Conservation (phyloP, 495 filamentous ascomycete species). For the Aspergillus steynii region DNA sequence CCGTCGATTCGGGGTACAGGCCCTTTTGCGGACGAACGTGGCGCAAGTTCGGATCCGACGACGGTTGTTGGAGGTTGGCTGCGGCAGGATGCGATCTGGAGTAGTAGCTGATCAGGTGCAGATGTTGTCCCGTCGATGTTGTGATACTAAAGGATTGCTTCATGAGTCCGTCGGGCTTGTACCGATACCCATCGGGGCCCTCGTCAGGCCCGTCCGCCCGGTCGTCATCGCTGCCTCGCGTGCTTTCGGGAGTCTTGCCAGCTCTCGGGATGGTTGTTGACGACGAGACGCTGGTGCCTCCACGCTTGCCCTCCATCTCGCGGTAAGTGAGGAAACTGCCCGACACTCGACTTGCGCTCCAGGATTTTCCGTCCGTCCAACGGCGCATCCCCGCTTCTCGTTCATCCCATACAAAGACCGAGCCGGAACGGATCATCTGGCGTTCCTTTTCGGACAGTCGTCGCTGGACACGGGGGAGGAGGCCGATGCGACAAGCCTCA, state of each 20-base stretch:
- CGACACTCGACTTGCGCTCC: slow-evolving; percentile 96
- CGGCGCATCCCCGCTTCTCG: slow-evolving; percentile 95
- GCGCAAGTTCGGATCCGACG: slow-evolving; percentile 75
- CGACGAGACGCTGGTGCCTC: slow-evolving; percentile 59
- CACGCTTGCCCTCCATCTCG: slow-evolving; percentile 97
- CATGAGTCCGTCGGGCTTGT: slow-evolving; percentile 96
- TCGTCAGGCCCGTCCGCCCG: slow-evolving; percentile 69
- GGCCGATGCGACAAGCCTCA: slow-evolving; percentile 88
- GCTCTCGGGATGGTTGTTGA: slow-evolving; percentile 52
- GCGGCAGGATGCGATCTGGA: slow-evolving; percentile 70
- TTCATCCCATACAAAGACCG: slow-evolving; percentile 99
- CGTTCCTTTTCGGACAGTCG: slow-evolving; percentile 96
- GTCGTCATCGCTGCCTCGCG: slow-evolving; percentile 77
- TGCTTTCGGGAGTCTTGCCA: slow-evolving; percentile 80
- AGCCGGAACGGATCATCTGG: slow-evolving; percentile 89
- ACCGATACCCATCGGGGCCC: slow-evolving; percentile 93
- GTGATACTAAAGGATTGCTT: slow-evolving; percentile 99
- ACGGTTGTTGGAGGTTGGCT: slow-evolving; percentile 71
- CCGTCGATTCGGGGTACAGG: slow-evolving; percentile 96
- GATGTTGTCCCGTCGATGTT: slow-evolving; percentile 82
- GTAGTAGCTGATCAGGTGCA: slow-evolving; percentile 97
- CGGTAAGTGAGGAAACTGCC: slow-evolving; percentile 97
- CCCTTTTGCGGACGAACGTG: slow-evolving; percentile 84
- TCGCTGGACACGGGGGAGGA: slow-evolving; percentile 88
- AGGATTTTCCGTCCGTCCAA: slow-evolving; percentile 99